These are phyloP conservation scores for Trichophyton schoenleinii DNA, from an alignment of 2,329 filamentous ascomycete genomes.

Conservation along the genomic window DNA sequence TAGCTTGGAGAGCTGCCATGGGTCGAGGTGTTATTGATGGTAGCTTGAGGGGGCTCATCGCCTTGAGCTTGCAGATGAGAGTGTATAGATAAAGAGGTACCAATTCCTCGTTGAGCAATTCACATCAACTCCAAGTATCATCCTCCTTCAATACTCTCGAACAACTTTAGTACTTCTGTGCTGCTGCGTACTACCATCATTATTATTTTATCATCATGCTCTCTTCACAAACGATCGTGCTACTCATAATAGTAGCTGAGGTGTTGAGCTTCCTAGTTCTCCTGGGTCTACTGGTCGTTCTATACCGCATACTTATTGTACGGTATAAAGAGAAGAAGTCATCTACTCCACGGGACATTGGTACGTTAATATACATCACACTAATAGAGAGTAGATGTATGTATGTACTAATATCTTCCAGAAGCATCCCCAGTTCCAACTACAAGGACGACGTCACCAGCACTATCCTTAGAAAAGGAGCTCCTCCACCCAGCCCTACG, in stretches of 20 bases:
- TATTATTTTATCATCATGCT: background rate
- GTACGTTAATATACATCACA: background rate
- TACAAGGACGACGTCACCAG: background rate
- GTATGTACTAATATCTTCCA: background rate
- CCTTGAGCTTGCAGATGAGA: background rate
- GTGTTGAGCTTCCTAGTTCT: background rate
- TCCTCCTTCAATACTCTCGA: background rate
- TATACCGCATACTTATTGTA: conserved; percentile 1
- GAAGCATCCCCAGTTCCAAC: background rate
- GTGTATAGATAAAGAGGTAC: background rate
- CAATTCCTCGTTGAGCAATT: background rate
- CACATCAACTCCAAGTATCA: background rate
- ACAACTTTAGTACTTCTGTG: no score
- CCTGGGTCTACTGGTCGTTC: background rate
- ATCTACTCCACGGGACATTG: background rate
- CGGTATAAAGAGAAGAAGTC: background rate
- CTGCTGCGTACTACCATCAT: no score
- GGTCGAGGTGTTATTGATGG: background rate
- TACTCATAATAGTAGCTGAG: conserved; percentile 1
- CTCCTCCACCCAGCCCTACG: background rate
- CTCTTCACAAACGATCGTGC: background rate
- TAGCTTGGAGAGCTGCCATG: background rate
- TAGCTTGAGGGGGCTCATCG: background rate
- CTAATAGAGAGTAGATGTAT: background rate
- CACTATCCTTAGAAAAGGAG: background rate